Evolutionary conservation across 805 yeast genomes (phyloP).

Genomic region (Barnettozyma siamensis): DNA sequence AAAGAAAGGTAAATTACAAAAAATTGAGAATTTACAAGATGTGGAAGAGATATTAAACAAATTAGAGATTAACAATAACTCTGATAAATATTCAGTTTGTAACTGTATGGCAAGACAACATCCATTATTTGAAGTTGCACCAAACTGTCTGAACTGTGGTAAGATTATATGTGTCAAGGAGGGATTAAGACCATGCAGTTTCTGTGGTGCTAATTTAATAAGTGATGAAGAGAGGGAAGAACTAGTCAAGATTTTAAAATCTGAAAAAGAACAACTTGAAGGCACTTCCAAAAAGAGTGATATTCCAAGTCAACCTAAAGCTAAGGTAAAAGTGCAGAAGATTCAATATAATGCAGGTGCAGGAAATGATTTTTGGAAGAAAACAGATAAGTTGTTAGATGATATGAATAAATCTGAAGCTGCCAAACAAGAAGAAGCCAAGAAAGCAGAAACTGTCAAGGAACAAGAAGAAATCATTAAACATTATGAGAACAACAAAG

Average conservation of each 20-base stretch:
- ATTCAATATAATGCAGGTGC: conserved; percentile 54
- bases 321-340: conserved; percentile 38
- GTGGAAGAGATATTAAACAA: conserved; percentile 57
- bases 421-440: conserved; percentile 21
- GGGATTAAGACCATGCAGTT: conserved; percentile 86
- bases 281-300: conserved; percentile 20
- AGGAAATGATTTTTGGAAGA: conserved; percentile 59
- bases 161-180: conserved; percentile 86
- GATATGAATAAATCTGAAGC: conserved; percentile 32
- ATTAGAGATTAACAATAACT: conserved; percentile 38
- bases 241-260: conserved; percentile 45
- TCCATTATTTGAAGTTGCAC: conserved; percentile 83
- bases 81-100: conserved; percentile 38
- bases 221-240: conserved; percentile 54
- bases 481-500: conserved; percentile 34
- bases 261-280: conserved; percentile 45
- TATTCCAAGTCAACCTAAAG: conserved; percentile 16
- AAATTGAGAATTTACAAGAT: conserved; percentile 54
- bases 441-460: conserved; percentile 32
- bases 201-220: conserved; percentile 66
- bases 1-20: conserved; percentile 35
- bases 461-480: conserved; percentile 41
- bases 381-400: conserved; percentile 59
- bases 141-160: conserved; percentile 93
- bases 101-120: conserved; percentile 85